Percentiles rank a stretch among this genome's conserved stretches.
These are phyloP conservation scores for Bromus sterilis DNA, from an alignment of 176 grass and related monocot species.

Conservation along the genomic window DNA sequence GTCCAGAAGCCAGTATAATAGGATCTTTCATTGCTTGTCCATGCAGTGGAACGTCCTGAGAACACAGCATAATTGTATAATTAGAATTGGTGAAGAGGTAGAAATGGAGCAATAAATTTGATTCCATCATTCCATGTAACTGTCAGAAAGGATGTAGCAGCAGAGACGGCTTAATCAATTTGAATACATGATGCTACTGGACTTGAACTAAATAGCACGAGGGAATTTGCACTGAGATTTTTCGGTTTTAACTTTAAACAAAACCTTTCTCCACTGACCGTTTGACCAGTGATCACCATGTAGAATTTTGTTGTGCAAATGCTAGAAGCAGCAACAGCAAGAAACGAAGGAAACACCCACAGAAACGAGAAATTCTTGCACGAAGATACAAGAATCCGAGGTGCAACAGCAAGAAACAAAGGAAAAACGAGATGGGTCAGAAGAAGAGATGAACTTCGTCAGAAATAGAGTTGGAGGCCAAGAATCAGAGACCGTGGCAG, in stretches of 20 bases:
- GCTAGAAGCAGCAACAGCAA: not conserved
- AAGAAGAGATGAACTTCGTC: not conserved
- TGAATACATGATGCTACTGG: not conserved
- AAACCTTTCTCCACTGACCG: not conserved
- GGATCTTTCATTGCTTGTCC: slow-evolving; percentile 21
- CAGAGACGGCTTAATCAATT: not conserved
- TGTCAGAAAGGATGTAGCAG: no score
- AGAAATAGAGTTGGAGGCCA: slow-evolving; percentile 21
- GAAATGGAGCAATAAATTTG: not conserved
- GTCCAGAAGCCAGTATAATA: slow-evolving; percentile 33
- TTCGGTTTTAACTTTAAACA: not conserved
- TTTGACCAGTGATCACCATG: not conserved
- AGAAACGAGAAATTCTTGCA: not conserved
- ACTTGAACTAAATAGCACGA: not conserved
- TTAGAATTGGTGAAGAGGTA: slow-evolving; percentile 1
- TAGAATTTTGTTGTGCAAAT: not conserved
- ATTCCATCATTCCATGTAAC: no score
- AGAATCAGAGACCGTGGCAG: slow-evolving; percentile 12
- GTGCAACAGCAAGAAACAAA: slow-evolving; percentile 3
- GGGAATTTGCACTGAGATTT: not conserved
- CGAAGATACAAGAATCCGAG: not conserved
- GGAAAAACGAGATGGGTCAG: not conserved
- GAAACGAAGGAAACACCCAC: slow-evolving; percentile 7
- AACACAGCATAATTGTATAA: slow-evolving; percentile 4
- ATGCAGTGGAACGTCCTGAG: slow-evolving; percentile 12